Evolutionary conservation across 2,329 filamentous ascomycete species (phyloP), one percentile per base, ranked within the genome.

Genomic region (Hawksworthiomyces lignivorus): DNA sequence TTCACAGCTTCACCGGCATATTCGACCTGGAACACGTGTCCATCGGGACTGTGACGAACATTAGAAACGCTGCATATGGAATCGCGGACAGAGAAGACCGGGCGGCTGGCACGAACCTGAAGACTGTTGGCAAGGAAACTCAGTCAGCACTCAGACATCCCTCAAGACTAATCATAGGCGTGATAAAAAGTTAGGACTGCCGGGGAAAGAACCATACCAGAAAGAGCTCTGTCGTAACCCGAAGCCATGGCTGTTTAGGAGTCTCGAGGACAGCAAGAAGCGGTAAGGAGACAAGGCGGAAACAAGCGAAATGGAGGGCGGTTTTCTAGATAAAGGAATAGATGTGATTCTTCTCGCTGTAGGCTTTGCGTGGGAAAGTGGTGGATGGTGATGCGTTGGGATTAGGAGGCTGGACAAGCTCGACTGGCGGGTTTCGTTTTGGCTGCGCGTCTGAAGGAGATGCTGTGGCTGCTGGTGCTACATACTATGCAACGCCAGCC

Each of bases 11-110:
- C 92, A 54, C 94, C 84, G 43, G 92, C 92, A 77, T 98, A 98
- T 76, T 98, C 92, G 59, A 98, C 92, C 69, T 98, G 92, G 72
- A 98, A 98, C 58, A 98, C 92, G 73, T 98, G 92, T 68, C 92
- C 92, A 70, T 98, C 92, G 59, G 92, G 92, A 78, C 90, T 97
- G 60, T 36, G n/a, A 48, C 37, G n/a, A 27, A 28, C 31, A 27
- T 39, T 45, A 27, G 24, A 34, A 19, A 7, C 4, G 18, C 15
- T 18, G 33, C 51, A 45, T 14, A 14, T 14, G 19, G 14, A 9
- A 18, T 4, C 17, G 10, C 39, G 29, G 35, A 8, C 11, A 41
- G 8, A 35, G 22, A 17, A 37, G 20, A 15, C n/a, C 15, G 22
- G 18, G 34, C 12, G 24, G 8, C 8, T 26, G 12, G 48, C 39